Evolutionary conservation across 495 filamentous ascomycete genomes (phyloP), one percentile per base, ranked within the genome.

Genomic region (Penicillium goetzii): DNA sequence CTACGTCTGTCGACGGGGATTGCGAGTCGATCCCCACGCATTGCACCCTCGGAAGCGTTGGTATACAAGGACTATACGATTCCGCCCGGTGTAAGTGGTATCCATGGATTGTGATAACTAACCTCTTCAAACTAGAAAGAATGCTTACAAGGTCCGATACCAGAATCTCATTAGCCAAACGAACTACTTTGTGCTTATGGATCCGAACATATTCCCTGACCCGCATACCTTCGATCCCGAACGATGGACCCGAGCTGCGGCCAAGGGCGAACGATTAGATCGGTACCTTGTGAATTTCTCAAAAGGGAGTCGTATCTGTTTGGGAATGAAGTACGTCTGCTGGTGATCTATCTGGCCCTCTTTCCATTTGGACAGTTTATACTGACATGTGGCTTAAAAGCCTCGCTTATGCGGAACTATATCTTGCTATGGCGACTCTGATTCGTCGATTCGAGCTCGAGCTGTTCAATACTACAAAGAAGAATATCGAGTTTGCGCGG

Each of bases 141-240:
- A 19, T 68, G 68, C 5, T 1, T 17, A 49, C 33, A 54, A 19
- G 41, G 5, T 36, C 30, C 14, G 5, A 21, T 19, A 51, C 15
- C 68, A 78, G 69, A 84, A 78, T 1, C 75, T 75, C 0, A 71
- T 86, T 26, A 78, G 80, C 61, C 74, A 83, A 72, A 78, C 70
- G 2, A 71, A 74, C 19, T 78, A 77, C 25, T 78, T 81, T 41
- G 68, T 81, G 52, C 80, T 82, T 57, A 77, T 69, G 55, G 74
- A 85, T 64, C 76, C 81, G 28, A 64, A 62, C 2, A 67, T 84
- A 41, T 88, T 84, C 62, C 78, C 82, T 0, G 62, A 83, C 10
- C 78, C 84, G 0, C 61, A 78, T 4, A 64, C 63, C 17, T 87
- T 84, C 64, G 64, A 74, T 7, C 83, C 85, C 5, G 79, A 83